Base-by-base conservation (phyloP, 2,329 filamentous ascomycete species). In the Boeremia lycopersici region DNA sequence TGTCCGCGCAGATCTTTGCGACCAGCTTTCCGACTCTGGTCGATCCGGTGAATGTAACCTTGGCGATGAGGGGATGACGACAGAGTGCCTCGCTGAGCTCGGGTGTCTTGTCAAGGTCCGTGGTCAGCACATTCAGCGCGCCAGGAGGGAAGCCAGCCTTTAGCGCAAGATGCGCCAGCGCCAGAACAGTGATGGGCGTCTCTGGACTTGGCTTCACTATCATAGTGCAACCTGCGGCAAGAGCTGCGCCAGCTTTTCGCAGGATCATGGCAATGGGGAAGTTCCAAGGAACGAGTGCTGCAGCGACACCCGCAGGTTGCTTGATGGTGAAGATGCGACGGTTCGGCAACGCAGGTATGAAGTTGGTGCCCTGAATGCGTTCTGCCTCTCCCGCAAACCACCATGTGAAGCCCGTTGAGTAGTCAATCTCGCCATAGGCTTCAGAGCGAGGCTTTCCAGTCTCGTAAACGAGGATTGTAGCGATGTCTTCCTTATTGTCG, bases 151-250 rank as follows among this genome's bases (percentile, higher is more conserved):
- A 76, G 0, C 75, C 75, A 46, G 75, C 75, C 43, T 75, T 67
- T 28, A 74, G 63, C n/a, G 74, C 74, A 23, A 77, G 68, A 42
- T 73, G 65, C 0, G 74, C 74, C 33, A 77, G 58, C 3, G 73
- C 72, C 12, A 77, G 70, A 6, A 74, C 60, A 0, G 73, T 74
- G 29, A 76, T 74, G 6, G 75, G 75, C 5, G 75, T 77, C 46
- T 77, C 74, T 7, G 75, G 74, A 9, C 74, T 76, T 8, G 75
- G 75, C 49, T 77, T 77, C 34, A 82, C 76, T 28, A 93, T 80
- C 85, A 93, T 90, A 1, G 88, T 87, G 68, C 88, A 90, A 1
- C 88, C 88, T 3, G 88, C 88, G 1, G 88, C 88, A 34, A 90
- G 74, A 1, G 88, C 88, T 6, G 87, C 86, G 42, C 84, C 81